Evolutionary conservation across 805 yeast genomes (phyloP), one percentile per base, ranked within the genome.

Genomic region (Priceomyces haplophilus): DNA sequence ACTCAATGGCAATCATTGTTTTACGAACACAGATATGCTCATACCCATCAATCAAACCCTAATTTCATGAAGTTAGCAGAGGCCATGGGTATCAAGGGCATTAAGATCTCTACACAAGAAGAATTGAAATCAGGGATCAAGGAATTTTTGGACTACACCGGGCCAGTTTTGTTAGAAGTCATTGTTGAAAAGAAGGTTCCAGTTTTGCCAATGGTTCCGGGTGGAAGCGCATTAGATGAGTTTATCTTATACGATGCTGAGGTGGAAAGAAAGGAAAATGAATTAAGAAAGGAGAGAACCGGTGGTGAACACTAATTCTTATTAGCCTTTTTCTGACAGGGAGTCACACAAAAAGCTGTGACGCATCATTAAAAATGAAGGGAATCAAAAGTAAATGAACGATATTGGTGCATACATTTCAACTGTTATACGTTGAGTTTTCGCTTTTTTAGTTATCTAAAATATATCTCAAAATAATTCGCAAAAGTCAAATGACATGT

Each of bases 1-100:
- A 91, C 98, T 11, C 99, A 93, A 69, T 93, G 99, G 99, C 99
- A 93, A 74, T 85, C 97, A 10, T 73, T 93, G 48, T 93, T 93
- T 76, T 93, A 93, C 70, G 96, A 91, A 66, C 91, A 91, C 69
- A 82, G 99, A 70, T 93, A 88, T 67, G 78, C 97, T n/a, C 98
- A 93, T 69, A 91, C 99, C 18, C 98, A 93, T 71, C 99, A 93
- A 73, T 62, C 78, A 45, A 93, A 93, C 67, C 99, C 99, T 44
- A 85, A 93, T 68, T 93, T 90, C 63, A 80, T 88, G 75, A 87
- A 86, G 67, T 75, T 93, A 43, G 95, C 96, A 16, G 97, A 93
- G 39, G 85, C 97, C 37, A 89, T 91, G 97, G 95, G 95, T 42
- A 67, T 89, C 54, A 80, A 82, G 61, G 96, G 91, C 47, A 79